Base-by-base conservation (phyloP, 495 filamentous ascomycete genomes). In the Aspergillus diversus region DNA sequence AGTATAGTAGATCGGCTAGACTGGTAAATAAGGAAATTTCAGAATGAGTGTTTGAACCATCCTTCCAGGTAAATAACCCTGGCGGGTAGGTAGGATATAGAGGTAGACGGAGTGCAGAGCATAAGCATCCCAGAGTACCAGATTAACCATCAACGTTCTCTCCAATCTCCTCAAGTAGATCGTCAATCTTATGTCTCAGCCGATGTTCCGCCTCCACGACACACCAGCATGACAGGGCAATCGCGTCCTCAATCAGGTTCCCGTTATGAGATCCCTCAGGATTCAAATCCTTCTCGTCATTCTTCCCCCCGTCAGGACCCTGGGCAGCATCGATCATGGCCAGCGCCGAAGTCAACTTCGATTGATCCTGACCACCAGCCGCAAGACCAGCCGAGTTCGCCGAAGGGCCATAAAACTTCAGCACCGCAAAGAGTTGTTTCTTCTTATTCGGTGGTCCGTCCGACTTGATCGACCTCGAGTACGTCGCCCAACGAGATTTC, bases 131-230 rank as follows among this genome's bases (percentile, higher is more conserved):
- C 21, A 27, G 21, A 27, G 21, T 27, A 27, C 21, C 7, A 5
- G n/a, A 17, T 50, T 50, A 50, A 21, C 49, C 59, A 13, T 48
- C 51, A 5, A 37, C 6, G 11, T 48, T 49, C 32, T 61, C 59
- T 16, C 39, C 59, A 37, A 56, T 34, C 15, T 61, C 59, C 16
- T 56, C 27, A 15, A 64, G 4, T 11, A 59, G 17, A 33, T 64
- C 61, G 5, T 31, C 54, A 46, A 64, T 47, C 31, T 59, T 59
- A 17, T 17, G 39, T 9, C 61, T 46, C 11, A 64, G 27, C 0
- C 61, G 61, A 59, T 59, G 61, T 33, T 64, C 61, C 4, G 61
- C 61, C 49, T 64, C 61, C 0, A 48, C 55, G 1, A 55, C 61
- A 46, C 57, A 58, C 61, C 61, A 64, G 50, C 55, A 59, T 2